Percentiles rank a stretch among this genome's conserved stretches.
Evolutionary conservation across 2,329 filamentous ascomycete species (phyloP).

Genomic region (Neofusicoccum ribis): DNA sequence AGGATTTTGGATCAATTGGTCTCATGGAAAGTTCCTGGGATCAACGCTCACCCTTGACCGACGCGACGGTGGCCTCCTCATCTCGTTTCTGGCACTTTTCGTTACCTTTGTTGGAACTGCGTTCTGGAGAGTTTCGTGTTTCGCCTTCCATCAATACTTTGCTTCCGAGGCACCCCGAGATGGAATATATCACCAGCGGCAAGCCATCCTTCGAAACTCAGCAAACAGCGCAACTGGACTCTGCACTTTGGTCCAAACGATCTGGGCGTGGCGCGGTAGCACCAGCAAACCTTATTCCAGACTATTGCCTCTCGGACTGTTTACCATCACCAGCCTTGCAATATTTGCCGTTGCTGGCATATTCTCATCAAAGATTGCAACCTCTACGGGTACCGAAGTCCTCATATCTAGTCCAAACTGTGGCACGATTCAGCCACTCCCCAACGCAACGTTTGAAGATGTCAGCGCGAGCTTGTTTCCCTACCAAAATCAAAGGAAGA

Average conservation of each 20-base stretch:
- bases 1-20: conserved; percentile 38
- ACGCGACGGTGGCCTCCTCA: conserved; percentile 33
- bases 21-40: conserved; percentile 31
- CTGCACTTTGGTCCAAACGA: background rate
- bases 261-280: conserved; percentile 7
- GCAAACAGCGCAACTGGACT: background rate
- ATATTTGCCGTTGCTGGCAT: conserved; percentile 31
- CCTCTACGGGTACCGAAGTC: conserved; percentile 22
- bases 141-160: conserved; percentile 24
- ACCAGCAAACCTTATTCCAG: background rate
- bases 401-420: conserved; percentile 11
- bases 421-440: conserved; percentile 19
- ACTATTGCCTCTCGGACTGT: background rate
- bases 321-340: background rate
- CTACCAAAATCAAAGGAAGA: background rate
- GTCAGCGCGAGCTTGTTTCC: background rate
- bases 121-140: conserved; percentile 27
- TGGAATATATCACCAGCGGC: conserved; percentile 27
- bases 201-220: conserved; percentile 21
- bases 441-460: conserved; percentile 10
- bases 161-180: conserved; percentile 25
- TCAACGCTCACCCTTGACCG: conserved; percentile 34
- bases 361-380: conserved; percentile 36
- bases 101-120: conserved; percentile 26
- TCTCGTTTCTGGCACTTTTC: conserved; percentile 38